These are phyloP conservation scores for Spathaspora arborariae DNA, from an alignment of 805 yeast genomes.

Conservation along the genomic window DNA sequence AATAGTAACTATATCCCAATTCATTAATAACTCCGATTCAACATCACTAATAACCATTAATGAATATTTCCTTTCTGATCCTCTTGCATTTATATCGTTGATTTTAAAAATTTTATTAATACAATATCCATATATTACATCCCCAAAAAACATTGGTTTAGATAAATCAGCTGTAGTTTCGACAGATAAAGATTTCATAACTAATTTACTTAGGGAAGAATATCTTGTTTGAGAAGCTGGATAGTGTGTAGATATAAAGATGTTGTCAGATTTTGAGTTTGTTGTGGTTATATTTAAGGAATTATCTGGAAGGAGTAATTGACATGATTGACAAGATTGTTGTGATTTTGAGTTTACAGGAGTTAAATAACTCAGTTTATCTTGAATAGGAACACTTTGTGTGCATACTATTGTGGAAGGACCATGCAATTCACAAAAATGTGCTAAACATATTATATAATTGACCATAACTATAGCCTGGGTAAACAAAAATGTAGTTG, in stretches of 20 bases:
- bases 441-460: slow-evolving; percentile 56
- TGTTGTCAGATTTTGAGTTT: slow-evolving; percentile 4
- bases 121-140: slow-evolving; percentile 57
- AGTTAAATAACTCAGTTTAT: slow-evolving; percentile 22
- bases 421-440: slow-evolving; percentile 78
- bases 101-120: slow-evolving; percentile 58
- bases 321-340: slow-evolving; percentile 59
- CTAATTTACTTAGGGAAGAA: slow-evolving; percentile 54
- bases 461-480: slow-evolving; percentile 12
- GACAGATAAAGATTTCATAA: slow-evolving; percentile 62
- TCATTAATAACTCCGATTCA: slow-evolving; percentile 47
- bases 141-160: slow-evolving; percentile 63
- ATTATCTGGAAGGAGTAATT: slow-evolving; percentile 46
- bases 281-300: slow-evolving; percentile 16
- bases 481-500: not conserved
- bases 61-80: slow-evolving; percentile 67
- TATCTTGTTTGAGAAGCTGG: slow-evolving; percentile 48
- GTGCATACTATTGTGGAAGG: slow-evolving; percentile 66
- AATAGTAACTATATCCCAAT: slow-evolving; percentile 49
- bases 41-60: slow-evolving; percentile 54
- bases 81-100: slow-evolving; percentile 64
- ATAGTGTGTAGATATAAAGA: slow-evolving; percentile 56
- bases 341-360: slow-evolving; percentile 37
- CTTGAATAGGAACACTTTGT: slow-evolving; percentile 30
- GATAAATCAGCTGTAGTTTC: slow-evolving; percentile 59